Percentiles rank a stretch among this genome's conserved stretches.
phyloP scores from a whole-genome alignment of 352 stramenopile species.

The Phytophthora meadii region DNA sequence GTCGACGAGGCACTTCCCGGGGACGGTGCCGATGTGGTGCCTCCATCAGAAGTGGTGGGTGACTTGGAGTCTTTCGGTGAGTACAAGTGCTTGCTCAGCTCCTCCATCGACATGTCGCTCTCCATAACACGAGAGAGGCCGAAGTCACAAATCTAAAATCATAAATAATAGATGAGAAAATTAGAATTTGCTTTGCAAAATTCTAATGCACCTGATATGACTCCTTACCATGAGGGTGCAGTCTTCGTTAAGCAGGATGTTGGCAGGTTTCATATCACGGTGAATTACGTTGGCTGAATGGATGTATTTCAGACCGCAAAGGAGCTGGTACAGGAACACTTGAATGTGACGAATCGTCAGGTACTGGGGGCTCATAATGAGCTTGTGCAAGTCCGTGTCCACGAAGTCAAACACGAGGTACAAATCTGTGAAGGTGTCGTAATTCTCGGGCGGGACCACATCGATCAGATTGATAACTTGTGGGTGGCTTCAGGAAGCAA shows the following conservation, averaged over 20 bases:
- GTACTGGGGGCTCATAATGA: constrained; percentile 94
- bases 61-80: constrained; percentile 84
- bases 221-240: constrained; percentile 77
- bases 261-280: constrained; percentile 90
- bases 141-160: constrained; percentile 80
- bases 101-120: constrained; percentile 77
- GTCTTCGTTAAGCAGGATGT: constrained; percentile 90
- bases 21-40: constrained; percentile 63
- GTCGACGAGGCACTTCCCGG: constrained; percentile 74
- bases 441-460: constrained; percentile 84
- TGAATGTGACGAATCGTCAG: constrained; percentile 96
- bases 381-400: constrained; percentile 94
- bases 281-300: constrained; percentile 93
- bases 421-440: constrained; percentile 88
- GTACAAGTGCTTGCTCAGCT: constrained; percentile 80
- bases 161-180: not conserved
- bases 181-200: constrained; percentile 1
- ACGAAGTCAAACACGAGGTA: constrained; percentile 95
- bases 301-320: constrained; percentile 96
- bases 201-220: not conserved
- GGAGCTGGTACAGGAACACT: constrained; percentile 97
- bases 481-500: constrained; percentile 50
- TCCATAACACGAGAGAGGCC: constrained; percentile 85
- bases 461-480: constrained; percentile 88
- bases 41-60: constrained; percentile 72